phyloP scores from a whole-genome alignment of 1,284 basidiomycete genomes.

The Boletus sp. region DNA sequence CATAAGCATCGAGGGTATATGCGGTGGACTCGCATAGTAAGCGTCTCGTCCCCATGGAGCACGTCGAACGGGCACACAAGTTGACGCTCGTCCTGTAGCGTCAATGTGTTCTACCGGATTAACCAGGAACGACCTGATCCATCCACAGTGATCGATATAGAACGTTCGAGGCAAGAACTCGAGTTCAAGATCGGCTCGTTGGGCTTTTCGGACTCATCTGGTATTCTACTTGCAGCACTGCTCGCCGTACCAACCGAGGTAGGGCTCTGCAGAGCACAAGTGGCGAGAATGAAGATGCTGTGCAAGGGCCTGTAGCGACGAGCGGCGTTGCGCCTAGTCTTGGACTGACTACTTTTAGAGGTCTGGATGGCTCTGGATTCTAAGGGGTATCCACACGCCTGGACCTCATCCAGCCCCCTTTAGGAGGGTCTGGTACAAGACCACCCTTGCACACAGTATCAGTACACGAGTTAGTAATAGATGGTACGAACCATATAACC shows the following conservation, averaged over 20 bases:
- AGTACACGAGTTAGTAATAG: no score
- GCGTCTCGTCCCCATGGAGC: conserved; percentile 22
- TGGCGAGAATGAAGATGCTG: conserved; percentile 64
- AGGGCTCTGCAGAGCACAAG: conserved; percentile 71
- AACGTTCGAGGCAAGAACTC: conserved; percentile 65
- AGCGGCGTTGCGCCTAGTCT: background rate
- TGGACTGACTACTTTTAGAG: background rate
- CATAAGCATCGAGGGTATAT: conserved; percentile 81
- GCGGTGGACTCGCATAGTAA: conserved; percentile 89
- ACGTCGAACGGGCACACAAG: background rate
- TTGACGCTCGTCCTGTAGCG: conserved; percentile 40
- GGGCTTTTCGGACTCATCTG: conserved; percentile 71
- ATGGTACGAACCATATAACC: no score
- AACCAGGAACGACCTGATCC: conserved; percentile 65
- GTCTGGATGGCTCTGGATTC: background rate
- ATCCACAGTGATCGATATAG: conserved; percentile 42
- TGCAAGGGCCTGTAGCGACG: conserved; percentile 62
- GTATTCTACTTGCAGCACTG: conserved; percentile 76
- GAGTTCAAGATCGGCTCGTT: conserved; percentile 90
- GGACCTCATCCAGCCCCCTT: background rate
- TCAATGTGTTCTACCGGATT: conserved; percentile 84
- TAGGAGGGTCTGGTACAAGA: background rate
- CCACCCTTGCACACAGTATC: no score
- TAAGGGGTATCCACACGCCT: background rate
- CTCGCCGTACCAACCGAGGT: conserved; percentile 85